Percentiles rank a stretch among this genome's conserved stretches.
Evolutionary conservation across 441 rosid genomes (phyloP).

Genomic region (Dalechampia spathulata): DNA sequence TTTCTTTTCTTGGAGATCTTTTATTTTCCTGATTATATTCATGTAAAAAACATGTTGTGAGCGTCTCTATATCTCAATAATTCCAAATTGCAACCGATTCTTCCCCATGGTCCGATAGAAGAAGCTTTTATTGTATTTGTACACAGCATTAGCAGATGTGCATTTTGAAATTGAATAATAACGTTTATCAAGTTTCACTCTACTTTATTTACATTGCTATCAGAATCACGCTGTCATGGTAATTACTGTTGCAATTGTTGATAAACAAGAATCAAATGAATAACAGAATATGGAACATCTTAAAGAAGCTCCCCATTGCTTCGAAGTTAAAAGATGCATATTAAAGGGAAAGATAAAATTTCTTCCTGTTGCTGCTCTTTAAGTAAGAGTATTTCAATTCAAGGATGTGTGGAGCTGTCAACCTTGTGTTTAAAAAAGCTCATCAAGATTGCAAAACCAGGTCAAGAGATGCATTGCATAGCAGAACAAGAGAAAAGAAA

Average conservation of each 20-base stretch:
- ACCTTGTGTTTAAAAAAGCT: not conserved
- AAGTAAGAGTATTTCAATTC: not conserved
- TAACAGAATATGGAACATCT: not conserved
- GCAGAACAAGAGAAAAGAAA: not conserved
- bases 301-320: not conserved
- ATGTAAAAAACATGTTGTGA: not conserved
- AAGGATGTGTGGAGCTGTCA: not conserved
- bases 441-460: slow-evolving; percentile 1
- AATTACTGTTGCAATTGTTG: not conserved
- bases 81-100: not conserved
- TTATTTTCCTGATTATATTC: not conserved
- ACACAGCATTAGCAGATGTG: not conserved
- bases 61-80: slow-evolving; percentile 1
- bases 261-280: not conserved
- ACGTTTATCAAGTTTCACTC: not conserved
- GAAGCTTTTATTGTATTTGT: not conserved
- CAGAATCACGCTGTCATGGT: not conserved
- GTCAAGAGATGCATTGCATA: not conserved
- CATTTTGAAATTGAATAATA: not conserved
- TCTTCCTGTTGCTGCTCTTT: not conserved
- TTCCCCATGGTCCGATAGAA: too few species aligned
- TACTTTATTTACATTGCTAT: not conserved
- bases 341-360: not conserved
- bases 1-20: not conserved
- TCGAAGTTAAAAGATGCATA: not conserved